Evolutionary conservation across 2,329 filamentous ascomycete genomes (phyloP).

Genomic region (Aspergillus floridensis): DNA sequence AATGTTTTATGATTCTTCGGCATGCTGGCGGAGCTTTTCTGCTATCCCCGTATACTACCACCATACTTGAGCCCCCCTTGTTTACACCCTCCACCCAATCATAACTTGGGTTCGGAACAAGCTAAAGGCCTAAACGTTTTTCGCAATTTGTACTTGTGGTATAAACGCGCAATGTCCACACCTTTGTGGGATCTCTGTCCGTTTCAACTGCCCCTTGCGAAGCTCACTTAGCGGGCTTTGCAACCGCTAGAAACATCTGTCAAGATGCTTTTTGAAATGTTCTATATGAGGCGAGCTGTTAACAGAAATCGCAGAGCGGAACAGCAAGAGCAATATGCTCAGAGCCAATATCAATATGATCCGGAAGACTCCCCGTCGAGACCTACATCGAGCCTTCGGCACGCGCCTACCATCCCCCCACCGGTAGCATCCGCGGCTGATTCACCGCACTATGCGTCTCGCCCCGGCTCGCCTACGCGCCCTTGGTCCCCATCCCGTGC

Average conservation of each 20-base stretch:
- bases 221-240: neutral
- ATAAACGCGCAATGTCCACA: neutral
- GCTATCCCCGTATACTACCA: neutral
- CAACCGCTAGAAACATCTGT: neutral
- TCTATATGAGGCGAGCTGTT: conserved; percentile 13
- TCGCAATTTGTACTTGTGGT: neutral
- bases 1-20: neutral
- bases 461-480: conserved; percentile 43
- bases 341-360: conserved; percentile 15
- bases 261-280: conserved; percentile 3
- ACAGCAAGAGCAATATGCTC: conserved; percentile 12
- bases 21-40: conserved; percentile 12
- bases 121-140: neutral
- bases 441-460: conserved; percentile 38
- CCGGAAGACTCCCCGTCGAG: conserved; percentile 32
- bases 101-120: neutral
- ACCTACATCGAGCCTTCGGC: conserved; percentile 43
- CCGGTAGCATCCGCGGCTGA: conserved; percentile 36
- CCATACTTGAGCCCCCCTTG: conserved; percentile 1
- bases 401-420: conserved; percentile 42
- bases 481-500: conserved; percentile 55
- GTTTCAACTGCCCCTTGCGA: neutral
- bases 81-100: neutral
- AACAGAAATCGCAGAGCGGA: conserved; percentile 17
- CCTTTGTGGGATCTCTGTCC: neutral